phyloP scores from a whole-genome alignment of 345 rosid species.

The Dipteronia dyeriana region DNA sequence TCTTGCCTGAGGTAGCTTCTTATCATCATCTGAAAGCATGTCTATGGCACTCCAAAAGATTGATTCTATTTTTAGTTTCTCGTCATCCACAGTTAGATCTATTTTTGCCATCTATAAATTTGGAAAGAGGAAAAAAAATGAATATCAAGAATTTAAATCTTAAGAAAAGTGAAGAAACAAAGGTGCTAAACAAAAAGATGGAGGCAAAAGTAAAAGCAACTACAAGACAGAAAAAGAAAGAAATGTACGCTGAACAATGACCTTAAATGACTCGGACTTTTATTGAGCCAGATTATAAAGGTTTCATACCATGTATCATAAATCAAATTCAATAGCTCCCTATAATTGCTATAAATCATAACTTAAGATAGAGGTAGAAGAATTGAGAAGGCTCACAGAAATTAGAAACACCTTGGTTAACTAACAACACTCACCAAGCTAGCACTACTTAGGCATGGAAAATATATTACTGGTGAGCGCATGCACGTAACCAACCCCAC shows the following conservation, averaged over 20 bases:
- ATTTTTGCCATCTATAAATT: slow-evolving; percentile 79
- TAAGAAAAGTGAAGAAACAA: background rate
- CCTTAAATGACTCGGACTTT: background rate
- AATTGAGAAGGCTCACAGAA: background rate
- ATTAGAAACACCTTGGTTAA: background rate
- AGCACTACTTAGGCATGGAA: background rate
- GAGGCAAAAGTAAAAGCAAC: background rate
- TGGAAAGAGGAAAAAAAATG: slow-evolving; percentile 5
- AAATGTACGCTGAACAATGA: background rate
- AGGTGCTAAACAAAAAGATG: background rate
- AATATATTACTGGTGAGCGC: background rate
- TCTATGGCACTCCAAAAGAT: slow-evolving; percentile 97
- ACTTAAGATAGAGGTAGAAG: background rate
- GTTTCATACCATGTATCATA: background rate
- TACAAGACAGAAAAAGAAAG: background rate
- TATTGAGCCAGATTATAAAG: background rate
- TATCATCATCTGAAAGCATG: slow-evolving; percentile 97
- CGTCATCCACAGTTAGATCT: slow-evolving; percentile 90
- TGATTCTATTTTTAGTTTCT: slow-evolving; percentile 77
- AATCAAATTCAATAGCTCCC: background rate
- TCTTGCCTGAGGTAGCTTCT: slow-evolving; percentile 98
- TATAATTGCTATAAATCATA: background rate
- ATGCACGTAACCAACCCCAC: background rate
- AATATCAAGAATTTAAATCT: background rate
- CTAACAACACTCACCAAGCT: background rate